Evolutionary conservation across 2,329 filamentous ascomycete genomes (phyloP).

Genomic region (Amphichorda felina): DNA sequence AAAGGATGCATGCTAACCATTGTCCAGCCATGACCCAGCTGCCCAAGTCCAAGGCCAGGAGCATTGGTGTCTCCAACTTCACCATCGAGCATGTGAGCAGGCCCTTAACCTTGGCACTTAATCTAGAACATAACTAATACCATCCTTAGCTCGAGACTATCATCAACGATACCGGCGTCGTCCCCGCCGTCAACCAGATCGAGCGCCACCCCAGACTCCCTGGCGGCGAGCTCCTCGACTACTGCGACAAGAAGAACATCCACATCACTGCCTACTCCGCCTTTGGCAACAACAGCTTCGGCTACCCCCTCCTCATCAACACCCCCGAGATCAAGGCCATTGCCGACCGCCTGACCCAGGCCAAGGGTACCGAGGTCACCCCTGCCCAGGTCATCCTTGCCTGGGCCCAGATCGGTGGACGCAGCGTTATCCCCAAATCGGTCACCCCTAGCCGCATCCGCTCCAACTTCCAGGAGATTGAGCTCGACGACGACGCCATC

Average conservation of each 20-base stretch:
- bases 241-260: constrained; percentile 50
- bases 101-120: neutral
- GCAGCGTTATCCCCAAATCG: constrained; percentile 65
- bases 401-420: constrained; percentile 47
- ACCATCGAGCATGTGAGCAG: constrained; percentile 36
- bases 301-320: constrained; percentile 42
- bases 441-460: constrained; percentile 56
- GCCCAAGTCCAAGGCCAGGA: constrained; percentile 47
- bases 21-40: constrained; percentile 37
- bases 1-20: neutral
- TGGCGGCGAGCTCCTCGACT: constrained; percentile 42
- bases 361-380: constrained; percentile 24
- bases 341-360: constrained; percentile 30
- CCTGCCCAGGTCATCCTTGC: constrained; percentile 37
- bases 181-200: constrained; percentile 54
- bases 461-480: constrained; percentile 57
- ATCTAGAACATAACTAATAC: constrained; percentile 4
- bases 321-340: constrained; percentile 42
- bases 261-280: constrained; percentile 55
- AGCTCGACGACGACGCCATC: constrained; percentile 47
- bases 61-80: constrained; percentile 67
- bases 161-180: constrained; percentile 43
- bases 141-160: constrained; percentile 43
- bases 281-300: constrained; percentile 32
- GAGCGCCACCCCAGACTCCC: constrained; percentile 57